Evolutionary conservation across 495 filamentous ascomycete species (phyloP).

Genomic region (Talaromyces proteolyticus): DNA sequence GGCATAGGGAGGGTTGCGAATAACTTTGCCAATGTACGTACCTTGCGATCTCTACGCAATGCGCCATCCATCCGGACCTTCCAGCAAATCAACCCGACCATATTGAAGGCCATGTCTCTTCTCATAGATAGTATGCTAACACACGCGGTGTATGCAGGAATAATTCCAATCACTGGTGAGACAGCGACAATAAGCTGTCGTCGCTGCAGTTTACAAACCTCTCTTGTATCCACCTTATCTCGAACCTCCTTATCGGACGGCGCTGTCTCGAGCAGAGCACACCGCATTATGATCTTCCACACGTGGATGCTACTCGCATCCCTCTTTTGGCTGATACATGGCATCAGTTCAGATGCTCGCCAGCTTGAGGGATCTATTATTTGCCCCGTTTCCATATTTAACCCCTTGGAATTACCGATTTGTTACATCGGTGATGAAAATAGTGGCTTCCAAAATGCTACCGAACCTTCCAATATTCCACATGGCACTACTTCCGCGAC

Average conservation of each 20-base stretch:
- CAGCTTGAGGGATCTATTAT: background rate
- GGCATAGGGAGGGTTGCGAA: too few species aligned
- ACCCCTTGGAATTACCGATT: background rate
- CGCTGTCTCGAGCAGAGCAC: too few species aligned
- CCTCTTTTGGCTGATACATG: background rate
- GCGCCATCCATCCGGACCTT: too few species aligned
- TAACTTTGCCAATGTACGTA: too few species aligned
- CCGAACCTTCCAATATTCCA: background rate
- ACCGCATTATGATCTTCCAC: background rate
- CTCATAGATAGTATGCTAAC: background rate
- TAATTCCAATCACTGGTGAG: constrained; percentile 2
- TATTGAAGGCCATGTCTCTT: too few species aligned
- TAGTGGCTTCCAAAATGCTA: background rate
- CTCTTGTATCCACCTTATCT: too few species aligned
- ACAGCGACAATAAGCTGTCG: constrained; percentile 7
- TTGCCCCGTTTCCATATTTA: background rate
- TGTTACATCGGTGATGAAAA: background rate
- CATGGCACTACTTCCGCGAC: background rate
- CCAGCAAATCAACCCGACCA: too few species aligned
- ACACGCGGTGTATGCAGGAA: background rate
- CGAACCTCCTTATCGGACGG: too few species aligned
- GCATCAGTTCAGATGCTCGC: background rate
- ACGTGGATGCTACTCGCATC: constrained; percentile 7
- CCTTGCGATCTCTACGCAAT: too few species aligned
- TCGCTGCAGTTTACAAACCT: constrained; percentile 1